These are phyloP conservation scores for Fonsecaea nubica DNA, from an alignment of 2,329 filamentous ascomycete species.

Conservation along the genomic window DNA sequence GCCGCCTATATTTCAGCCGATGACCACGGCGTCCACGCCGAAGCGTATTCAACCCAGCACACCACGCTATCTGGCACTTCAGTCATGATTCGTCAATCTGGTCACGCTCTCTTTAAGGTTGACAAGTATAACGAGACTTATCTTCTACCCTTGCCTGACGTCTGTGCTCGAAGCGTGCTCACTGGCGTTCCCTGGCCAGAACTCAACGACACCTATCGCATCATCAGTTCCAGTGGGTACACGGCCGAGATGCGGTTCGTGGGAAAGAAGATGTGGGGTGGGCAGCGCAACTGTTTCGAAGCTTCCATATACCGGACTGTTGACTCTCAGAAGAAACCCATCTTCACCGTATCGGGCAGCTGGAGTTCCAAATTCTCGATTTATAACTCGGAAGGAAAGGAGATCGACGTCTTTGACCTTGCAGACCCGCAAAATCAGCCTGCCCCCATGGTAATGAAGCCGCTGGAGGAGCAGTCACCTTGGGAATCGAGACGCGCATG, in stretches of 20 bases:
- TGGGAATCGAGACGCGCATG: slow-evolving; percentile 89
- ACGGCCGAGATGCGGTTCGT: slow-evolving; percentile 38
- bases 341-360: slow-evolving; percentile 33
- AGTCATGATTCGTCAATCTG: slow-evolving; percentile 34
- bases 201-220: slow-evolving; percentile 36
- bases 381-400: slow-evolving; percentile 58
- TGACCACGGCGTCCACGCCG: slow-evolving; percentile 35
- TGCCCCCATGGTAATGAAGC: slow-evolving; percentile 68
- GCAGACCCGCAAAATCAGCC: slow-evolving; percentile 30
- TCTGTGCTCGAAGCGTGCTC: slow-evolving; percentile 39
- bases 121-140: slow-evolving; percentile 40
- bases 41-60: slow-evolving; percentile 37
- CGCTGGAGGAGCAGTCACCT: slow-evolving; percentile 79
- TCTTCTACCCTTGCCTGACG: slow-evolving; percentile 37
- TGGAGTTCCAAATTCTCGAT: slow-evolving; percentile 72
- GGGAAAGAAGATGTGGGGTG: slow-evolving; percentile 35
- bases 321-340: slow-evolving; percentile 20
- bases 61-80: slow-evolving; percentile 35
- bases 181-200: slow-evolving; percentile 57
- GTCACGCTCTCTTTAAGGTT: slow-evolving; percentile 36
- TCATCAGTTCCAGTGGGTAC: slow-evolving; percentile 35
- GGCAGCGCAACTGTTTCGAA: slow-evolving; percentile 35
- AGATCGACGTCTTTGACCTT: slow-evolving; percentile 64
- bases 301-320: slow-evolving; percentile 32
- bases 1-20: slow-evolving; percentile 39